Evolutionary conservation across 2,329 filamentous ascomycete genomes (phyloP), one percentile per base, ranked within the genome.

Genomic region (Fusarium ambrosium): DNA sequence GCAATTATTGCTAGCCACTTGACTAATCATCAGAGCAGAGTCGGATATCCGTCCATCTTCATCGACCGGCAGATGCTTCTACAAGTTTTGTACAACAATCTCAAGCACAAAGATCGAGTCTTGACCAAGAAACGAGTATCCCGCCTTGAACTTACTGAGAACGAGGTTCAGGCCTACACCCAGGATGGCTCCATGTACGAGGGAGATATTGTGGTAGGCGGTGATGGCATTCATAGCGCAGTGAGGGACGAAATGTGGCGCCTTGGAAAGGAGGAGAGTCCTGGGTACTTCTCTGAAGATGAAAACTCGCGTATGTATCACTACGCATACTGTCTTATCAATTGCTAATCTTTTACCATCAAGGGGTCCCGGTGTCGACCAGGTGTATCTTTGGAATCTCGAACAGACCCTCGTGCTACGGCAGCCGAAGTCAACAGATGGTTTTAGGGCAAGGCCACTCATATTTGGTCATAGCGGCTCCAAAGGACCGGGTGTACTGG

Each of bases 301-400:
- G 24, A 60, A 14, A 39, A 29, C 29, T 56, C 51, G 18, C n/a
- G 29, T 56, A 56, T 10, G 51, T 9, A 56, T 56, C 18, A 20
- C 51, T 18, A 10, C 29, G 16, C 9, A 59, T 36, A 9, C 20
- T 16, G 6, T 6, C 34, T 14, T 27, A 4, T n/a, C 18, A 5
- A 39, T 6, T 29, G 9, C 37, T 60, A 6, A 60, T 8, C 10
- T 22, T 4, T 8, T 9, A n/a, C 9, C 20, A n/a, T 13, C 27
- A 37, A 62, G 59, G 41, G n/a, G n/a, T 62, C 7, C 59, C 59
- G 10, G 59, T 62, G 13, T 62, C 59, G 10, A 48, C 59, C 10
- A 62, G 59, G 14, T 71, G 69, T 18, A 27, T 71, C 6, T 71
- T 71, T 34, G 69, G 69, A 41, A 69, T 71, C 29, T 71, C 69